Evolutionary conservation across 169 alveolate species (phyloP), one percentile per base, ranked within the genome.

Genomic region (Plasmodium coatneyi): DNA sequence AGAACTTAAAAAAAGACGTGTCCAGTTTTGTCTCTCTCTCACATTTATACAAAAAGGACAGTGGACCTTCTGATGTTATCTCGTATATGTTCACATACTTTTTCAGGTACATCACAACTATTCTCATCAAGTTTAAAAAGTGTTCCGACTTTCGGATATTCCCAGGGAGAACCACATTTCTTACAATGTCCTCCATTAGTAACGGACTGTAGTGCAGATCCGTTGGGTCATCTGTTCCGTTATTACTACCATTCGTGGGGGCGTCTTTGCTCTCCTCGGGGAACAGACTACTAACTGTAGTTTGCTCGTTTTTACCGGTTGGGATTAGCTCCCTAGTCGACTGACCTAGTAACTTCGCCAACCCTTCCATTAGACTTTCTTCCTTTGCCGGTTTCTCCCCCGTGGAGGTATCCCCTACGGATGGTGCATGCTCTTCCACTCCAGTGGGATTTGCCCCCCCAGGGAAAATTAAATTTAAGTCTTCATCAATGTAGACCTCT

Each of bases 131-230:
- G 36, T 96, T 92, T 39, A 98, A 89, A 93, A 98, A 98, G 79
- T 98, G 99, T 86, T 98, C 99, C 12, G 99, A 99, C 71, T 97
- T 97, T 34, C 99, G 96, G 7, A 98, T 98, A 60, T 97, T 95
- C 1, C 99, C 99, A 3, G 99, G 99, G 1, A 98, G 96, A 0
- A 96, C 97, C 0, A 96, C 96, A 78, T 93, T 95, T 71, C 60
- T 92, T 49, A 96, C 30, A 0, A 93, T 92, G 43, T 96, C 96
- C 3, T 95, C 98, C 6, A 98, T 97, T 19, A 97, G 95, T 14
- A 97, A 96, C 0, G 99, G 99, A 92, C 95, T 96, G 71, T 96
- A 96, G 60, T 96, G 96, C 14, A 95, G 94, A 22, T 96, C 98
- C 36, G 92, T 86, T 2, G 71, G 28, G 5, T 96, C 92, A 32